Base-by-base conservation (phyloP, 257 asterid species). In the Solanum sitiens region DNA sequence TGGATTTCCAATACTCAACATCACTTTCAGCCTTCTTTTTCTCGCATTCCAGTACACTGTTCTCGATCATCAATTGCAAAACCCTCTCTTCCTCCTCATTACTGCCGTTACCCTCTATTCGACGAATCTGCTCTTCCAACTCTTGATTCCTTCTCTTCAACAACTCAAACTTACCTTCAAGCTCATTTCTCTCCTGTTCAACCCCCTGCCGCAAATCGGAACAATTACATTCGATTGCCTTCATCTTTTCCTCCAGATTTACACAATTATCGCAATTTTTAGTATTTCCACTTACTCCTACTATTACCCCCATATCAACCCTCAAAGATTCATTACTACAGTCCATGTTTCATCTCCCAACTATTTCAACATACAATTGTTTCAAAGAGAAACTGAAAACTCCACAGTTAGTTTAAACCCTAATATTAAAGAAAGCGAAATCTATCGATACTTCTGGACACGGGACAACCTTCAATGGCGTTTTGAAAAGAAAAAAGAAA, bases 1-100 rank as follows among this genome's bases (percentile, higher is more conserved):
- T 93, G 14, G 44, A 63, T 86, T 93, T 91, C 95, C 94, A 92
- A 71, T 72, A 84, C 75, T 83, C 93, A 87, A 87, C 79, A 53
- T 92, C 92, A 3, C 84, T 74, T 86, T 92, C 95, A 53, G 93
- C 93, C 85, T 84, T 91, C 42, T 39, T 87, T 90, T 92, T 93
- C 90, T 92, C 96, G 56, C 90, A 88, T n/a, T 91, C 92, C 92
- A 93, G 84, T 80, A 91, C 95, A 67, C 87, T 90, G 82, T 91
- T 95, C 89, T 92, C 95, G 42, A 89, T 86, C 94, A 92, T 87
- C 92, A 92, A 88, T 68, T 83, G 86, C 23, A 90, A 72, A 77
- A 91, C 70, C 89, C 83, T 86, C 42, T 87, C 90, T 50, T 83
- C 90, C 47, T 86, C 94, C 23, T 68, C 89, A 44, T 35, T 86